These are phyloP conservation scores for Ganoderma boninense DNA, from an alignment of 1,284 basidiomycete genomes.

Conservation along the genomic window DNA sequence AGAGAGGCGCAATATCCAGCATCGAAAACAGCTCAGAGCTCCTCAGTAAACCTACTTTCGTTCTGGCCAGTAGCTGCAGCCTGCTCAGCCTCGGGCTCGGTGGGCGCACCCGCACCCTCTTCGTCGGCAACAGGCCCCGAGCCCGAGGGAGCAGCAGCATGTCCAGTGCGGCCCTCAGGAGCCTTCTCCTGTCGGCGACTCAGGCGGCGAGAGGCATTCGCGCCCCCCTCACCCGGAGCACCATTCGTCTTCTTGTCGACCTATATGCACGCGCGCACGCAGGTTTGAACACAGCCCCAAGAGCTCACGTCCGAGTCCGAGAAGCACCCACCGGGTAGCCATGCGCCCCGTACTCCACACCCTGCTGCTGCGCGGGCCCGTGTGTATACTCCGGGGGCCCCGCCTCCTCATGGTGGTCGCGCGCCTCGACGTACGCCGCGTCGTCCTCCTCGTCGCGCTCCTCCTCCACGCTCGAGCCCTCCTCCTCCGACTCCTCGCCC, in stretches of 20 bases:
- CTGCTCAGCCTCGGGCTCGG: constrained; percentile 43
- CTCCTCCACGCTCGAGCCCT: constrained; percentile 78
- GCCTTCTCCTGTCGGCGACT: constrained; percentile 77
- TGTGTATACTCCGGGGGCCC: constrained; percentile 63
- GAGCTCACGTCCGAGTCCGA: no score
- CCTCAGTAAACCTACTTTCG: constrained; percentile 22
- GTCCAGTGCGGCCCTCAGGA: constrained; percentile 60
- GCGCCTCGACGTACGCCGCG: constrained; percentile 53
- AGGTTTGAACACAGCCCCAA: not conserved
- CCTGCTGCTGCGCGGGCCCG: constrained; percentile 53
- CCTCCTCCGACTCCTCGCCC: constrained; percentile 71
- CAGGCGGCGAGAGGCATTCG: constrained; percentile 50
- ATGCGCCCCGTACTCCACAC: constrained; percentile 40
- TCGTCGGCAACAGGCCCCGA: constrained; percentile 30
- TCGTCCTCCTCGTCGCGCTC: constrained; percentile 77
- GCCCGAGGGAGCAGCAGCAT: constrained; percentile 25
- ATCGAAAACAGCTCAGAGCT: not conserved
- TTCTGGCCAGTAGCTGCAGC: not conserved
- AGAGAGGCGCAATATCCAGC: not conserved
- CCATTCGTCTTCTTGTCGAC: constrained; percentile 41
- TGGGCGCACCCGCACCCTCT: constrained; percentile 20
- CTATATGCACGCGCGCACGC: constrained; percentile 25
- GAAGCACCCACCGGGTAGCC: constrained; percentile 69
- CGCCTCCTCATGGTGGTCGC: constrained; percentile 45
- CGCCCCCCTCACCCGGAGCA: constrained; percentile 35